Conservation (phyloP, 441 rosid species). For the Pelargonium australe region DNA sequence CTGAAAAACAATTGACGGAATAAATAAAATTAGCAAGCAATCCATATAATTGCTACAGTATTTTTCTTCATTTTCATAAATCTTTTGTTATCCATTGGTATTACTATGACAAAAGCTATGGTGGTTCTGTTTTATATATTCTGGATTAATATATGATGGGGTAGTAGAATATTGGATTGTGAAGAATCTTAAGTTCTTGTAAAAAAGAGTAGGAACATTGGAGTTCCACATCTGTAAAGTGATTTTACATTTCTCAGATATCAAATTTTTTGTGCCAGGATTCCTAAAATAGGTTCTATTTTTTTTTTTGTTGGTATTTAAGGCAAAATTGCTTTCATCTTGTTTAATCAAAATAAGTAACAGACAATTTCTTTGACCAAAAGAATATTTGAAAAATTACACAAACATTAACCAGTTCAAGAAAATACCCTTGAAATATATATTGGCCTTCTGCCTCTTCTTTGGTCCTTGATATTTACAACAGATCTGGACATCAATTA, state of each 20-base stretch:
- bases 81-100: background rate
- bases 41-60: background rate
- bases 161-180: background rate
- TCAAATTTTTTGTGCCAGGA: no score
- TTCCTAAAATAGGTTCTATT: background rate
- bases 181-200: background rate
- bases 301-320: background rate
- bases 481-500: no score
- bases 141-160: background rate
- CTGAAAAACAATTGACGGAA: background rate
- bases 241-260: background rate
- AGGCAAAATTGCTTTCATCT: background rate
- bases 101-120: background rate
- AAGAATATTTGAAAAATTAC: no score
- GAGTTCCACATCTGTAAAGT: no score
- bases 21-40: background rate
- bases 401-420: no score
- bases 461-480: no score
- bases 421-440: no score
- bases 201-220: background rate
- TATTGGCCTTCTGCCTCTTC: no score
- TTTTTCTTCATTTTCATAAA: background rate
- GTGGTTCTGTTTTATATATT: background rate
- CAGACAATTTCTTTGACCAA: no score
- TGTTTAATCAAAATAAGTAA: background rate